phyloP scores from a whole-genome alignment of 306 rosid species.

The Vigna radiata region DNA sequence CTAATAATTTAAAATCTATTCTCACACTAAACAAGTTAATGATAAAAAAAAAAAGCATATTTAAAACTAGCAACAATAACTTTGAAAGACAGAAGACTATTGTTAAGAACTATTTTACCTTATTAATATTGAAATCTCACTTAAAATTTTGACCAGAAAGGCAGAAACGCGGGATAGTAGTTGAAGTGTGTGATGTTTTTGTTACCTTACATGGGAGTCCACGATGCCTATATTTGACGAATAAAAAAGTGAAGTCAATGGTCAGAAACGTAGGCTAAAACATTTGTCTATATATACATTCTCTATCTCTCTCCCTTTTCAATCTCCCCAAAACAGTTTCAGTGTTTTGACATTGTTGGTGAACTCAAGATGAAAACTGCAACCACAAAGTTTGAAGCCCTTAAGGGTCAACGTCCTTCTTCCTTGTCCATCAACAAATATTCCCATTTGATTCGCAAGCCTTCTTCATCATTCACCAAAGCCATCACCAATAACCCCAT shows the following conservation, averaged over 20 bases:
- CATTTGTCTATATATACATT: neutral
- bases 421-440: slow-evolving; percentile 57
- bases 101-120: too few relatives aligned
- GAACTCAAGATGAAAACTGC: slow-evolving; percentile 45
- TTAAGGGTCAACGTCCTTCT: slow-evolving; percentile 63
- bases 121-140: too few relatives aligned
- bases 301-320: too few relatives aligned
- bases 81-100: too few relatives aligned
- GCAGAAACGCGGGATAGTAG: neutral
- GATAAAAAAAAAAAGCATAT: too few relatives aligned
- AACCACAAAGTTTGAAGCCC: slow-evolving; percentile 19
- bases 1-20: too few relatives aligned
- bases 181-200: neutral
- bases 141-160: too few relatives aligned
- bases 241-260: slow-evolving; percentile 52
- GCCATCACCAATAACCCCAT: slow-evolving; percentile 46
- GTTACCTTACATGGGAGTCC: neutral
- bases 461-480: slow-evolving; percentile 21
- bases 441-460: slow-evolving; percentile 55
- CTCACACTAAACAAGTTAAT: too few relatives aligned
- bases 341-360: neutral
- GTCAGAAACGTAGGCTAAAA: slow-evolving; percentile 68
- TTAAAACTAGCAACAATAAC: too few relatives aligned
- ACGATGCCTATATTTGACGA: neutral
- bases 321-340: neutral